Evolutionary conservation across 2,329 filamentous ascomycete species (phyloP).

Genomic region (Neofusicoccum ribis): DNA sequence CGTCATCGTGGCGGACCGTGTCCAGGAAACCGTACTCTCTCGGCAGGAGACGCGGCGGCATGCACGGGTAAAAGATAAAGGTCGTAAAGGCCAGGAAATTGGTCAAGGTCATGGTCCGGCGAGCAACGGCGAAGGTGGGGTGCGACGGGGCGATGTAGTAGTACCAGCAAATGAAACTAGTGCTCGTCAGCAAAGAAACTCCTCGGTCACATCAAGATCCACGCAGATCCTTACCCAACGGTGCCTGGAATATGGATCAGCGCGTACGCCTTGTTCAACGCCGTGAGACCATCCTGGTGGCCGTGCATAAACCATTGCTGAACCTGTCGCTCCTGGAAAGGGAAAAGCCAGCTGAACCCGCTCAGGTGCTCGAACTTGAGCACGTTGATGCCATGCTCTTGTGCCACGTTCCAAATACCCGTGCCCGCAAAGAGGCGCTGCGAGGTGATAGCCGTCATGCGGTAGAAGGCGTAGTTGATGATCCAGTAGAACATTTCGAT

Average conservation of each 20-base stretch:
- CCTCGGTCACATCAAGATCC: neutral
- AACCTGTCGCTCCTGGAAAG: conserved; percentile 53
- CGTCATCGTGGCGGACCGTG: conserved; percentile 49
- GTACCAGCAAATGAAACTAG: conserved; percentile 64
- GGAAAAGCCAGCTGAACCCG: conserved; percentile 53
- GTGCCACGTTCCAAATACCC: conserved; percentile 57
- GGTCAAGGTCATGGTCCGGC: conserved; percentile 51
- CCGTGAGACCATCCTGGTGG: conserved; percentile 54
- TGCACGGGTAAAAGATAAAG: conserved; percentile 55
- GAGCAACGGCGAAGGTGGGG: conserved; percentile 44
- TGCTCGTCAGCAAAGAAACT: conserved; percentile 16
- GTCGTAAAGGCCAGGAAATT: conserved; percentile 56
- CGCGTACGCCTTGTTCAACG: conserved; percentile 60
- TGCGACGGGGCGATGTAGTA: conserved; percentile 59
- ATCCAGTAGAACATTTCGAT: conserved; percentile 76
- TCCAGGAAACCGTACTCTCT: conserved; percentile 48
- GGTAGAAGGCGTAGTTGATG: conserved; percentile 65
- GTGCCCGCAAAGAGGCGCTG: conserved; percentile 54
- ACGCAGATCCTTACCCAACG: conserved; percentile 49
- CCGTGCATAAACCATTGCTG: conserved; percentile 59
- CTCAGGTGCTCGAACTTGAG: conserved; percentile 57
- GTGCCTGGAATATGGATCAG: conserved; percentile 63
- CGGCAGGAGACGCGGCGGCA: conserved; percentile 52
- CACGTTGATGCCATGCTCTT: conserved; percentile 57
- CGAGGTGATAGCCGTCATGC: conserved; percentile 56